Percentiles rank a stretch among this genome's conserved stretches.
Evolutionary conservation across 2,329 filamentous ascomycete genomes (phyloP).

Genomic region (Ophiostoma perfectum): DNA sequence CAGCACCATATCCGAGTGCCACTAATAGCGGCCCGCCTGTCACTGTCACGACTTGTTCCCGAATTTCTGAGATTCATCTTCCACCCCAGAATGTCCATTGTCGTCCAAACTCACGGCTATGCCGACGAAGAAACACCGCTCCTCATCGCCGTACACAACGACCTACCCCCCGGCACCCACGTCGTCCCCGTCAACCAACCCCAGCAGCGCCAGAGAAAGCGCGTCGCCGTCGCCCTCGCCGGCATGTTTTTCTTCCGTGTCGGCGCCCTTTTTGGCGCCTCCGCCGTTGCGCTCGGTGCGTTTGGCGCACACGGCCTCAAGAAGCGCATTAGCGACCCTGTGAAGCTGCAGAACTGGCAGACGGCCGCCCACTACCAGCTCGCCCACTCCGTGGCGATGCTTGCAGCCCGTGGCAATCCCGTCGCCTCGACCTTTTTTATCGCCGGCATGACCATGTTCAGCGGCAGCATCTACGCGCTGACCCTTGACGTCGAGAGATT

Average conservation of each 20-base stretch:
- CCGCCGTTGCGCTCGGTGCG: slow-evolving; percentile 56
- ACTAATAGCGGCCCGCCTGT: neutral
- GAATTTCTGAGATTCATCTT: neutral
- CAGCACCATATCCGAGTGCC: neutral
- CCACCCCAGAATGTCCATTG: slow-evolving; percentile 21
- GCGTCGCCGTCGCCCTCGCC: slow-evolving; percentile 17
- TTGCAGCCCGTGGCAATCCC: slow-evolving; percentile 53
- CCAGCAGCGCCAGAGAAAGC: slow-evolving; percentile 10
- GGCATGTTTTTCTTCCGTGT: slow-evolving; percentile 50
- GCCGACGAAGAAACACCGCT: slow-evolving; percentile 26
- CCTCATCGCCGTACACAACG: slow-evolving; percentile 22
- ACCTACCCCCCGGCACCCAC: slow-evolving; percentile 3
- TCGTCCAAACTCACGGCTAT: slow-evolving; percentile 19
- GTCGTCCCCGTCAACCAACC: neutral
- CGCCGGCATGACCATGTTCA: slow-evolving; percentile 62
- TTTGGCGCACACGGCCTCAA: slow-evolving; percentile 66
- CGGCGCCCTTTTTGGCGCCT: slow-evolving; percentile 57
- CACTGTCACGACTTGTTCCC: slow-evolving; percentile 1
- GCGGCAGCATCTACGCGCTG: slow-evolving; percentile 59
- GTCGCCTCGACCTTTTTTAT: slow-evolving; percentile 55
- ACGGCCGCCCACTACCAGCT: slow-evolving; percentile 67
- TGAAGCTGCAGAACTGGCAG: slow-evolving; percentile 53
- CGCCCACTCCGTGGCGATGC: slow-evolving; percentile 55
- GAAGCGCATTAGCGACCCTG: slow-evolving; percentile 53
- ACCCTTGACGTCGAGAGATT: slow-evolving; percentile 57